A percentile compares a stretch with the other conserved stretches of the same genome.
These are phyloP conservation scores for Metahyphopichia silvanorum DNA, from an alignment of 805 yeast genomes.

Conservation along the genomic window DNA sequence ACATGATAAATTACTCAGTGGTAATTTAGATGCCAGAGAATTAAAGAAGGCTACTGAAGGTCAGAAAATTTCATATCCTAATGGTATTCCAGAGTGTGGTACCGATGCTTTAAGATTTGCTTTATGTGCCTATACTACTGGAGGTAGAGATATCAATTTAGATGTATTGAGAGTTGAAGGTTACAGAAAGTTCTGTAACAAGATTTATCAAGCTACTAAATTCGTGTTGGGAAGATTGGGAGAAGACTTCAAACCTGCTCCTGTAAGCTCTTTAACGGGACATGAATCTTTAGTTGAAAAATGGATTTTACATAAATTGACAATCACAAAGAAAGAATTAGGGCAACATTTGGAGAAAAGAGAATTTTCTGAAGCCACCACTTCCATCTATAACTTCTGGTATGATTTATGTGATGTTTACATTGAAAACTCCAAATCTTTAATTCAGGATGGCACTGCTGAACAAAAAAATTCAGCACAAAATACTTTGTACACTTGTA, in stretches of 20 bases:
- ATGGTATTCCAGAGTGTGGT: slow-evolving; percentile 99
- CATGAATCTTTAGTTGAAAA: slow-evolving; percentile 89
- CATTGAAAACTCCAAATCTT: slow-evolving; percentile 93
- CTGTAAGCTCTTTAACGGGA: slow-evolving; percentile 59
- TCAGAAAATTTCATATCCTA: slow-evolving; percentile 86
- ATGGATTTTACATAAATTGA: slow-evolving; percentile 90
- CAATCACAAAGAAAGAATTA: slow-evolving; percentile 62
- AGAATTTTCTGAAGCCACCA: slow-evolving; percentile 86
- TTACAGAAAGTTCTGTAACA: slow-evolving; percentile 98
- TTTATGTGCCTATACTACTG: slow-evolving; percentile 95
- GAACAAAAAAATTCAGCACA: slow-evolving; percentile 85
- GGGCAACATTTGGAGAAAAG: slow-evolving; percentile 72
- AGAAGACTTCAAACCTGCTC: slow-evolving; percentile 80
- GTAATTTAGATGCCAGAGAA: slow-evolving; percentile 89
- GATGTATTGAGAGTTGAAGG: slow-evolving; percentile 97
- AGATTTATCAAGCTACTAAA: slow-evolving; percentile 98
- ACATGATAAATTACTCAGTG: slow-evolving; percentile 70
- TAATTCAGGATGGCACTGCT: slow-evolving; percentile 87
- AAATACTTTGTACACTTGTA: slow-evolving; percentile 89
- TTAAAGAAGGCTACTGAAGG: slow-evolving; percentile 84
- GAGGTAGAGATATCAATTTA: slow-evolving; percentile 96
- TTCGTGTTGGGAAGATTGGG: slow-evolving; percentile 93
- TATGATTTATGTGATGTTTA: slow-evolving; percentile 94
- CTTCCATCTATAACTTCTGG: slow-evolving; percentile 91
- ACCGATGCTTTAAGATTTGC: slow-evolving; percentile 98